These are phyloP conservation scores for Candida sphagnicola DNA, from an alignment of 805 yeast species.

Conservation along the genomic window DNA sequence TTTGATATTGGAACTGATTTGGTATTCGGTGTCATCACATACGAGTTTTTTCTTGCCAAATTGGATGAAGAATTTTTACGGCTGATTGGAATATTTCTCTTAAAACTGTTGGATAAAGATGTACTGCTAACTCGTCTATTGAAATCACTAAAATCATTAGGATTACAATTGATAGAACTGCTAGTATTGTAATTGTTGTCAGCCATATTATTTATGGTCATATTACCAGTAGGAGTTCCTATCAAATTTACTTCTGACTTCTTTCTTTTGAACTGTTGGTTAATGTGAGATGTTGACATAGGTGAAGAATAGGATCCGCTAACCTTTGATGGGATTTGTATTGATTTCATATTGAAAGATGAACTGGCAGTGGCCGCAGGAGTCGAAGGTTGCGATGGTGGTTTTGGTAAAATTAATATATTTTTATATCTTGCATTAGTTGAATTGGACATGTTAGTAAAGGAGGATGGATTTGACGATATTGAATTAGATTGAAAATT, in stretches of 20 bases:
- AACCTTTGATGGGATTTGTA: constrained; percentile 24
- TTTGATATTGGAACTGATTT: constrained; percentile 4
- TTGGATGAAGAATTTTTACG: constrained; percentile 6
- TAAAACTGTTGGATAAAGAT: constrained; percentile 7
- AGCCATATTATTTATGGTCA: background rate
- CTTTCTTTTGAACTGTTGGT: constrained; percentile 39
- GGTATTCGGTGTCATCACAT: constrained; percentile 11
- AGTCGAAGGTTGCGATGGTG: constrained; percentile 14
- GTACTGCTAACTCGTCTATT: constrained; percentile 7
- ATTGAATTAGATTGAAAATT: background rate
- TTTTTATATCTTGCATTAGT: constrained; percentile 27
- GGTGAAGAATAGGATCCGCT: constrained; percentile 9
- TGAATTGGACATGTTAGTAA: constrained; percentile 4
- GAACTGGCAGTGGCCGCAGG: constrained; percentile 10
- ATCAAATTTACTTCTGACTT: constrained; percentile 33
- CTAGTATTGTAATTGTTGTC: background rate
- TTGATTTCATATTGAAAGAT: constrained; percentile 18
- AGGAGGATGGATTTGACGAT: constrained; percentile 4
- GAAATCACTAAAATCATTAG: constrained; percentile 4
- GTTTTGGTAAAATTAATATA: constrained; percentile 40
- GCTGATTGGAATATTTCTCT: constrained; percentile 6
- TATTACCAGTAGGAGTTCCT: background rate
- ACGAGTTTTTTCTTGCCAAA: constrained; percentile 10
- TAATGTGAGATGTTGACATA: constrained; percentile 12
- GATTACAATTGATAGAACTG: background rate